Base-by-base conservation (phyloP, 2,329 filamentous ascomycete species). In the Cadophora sp. region DNA sequence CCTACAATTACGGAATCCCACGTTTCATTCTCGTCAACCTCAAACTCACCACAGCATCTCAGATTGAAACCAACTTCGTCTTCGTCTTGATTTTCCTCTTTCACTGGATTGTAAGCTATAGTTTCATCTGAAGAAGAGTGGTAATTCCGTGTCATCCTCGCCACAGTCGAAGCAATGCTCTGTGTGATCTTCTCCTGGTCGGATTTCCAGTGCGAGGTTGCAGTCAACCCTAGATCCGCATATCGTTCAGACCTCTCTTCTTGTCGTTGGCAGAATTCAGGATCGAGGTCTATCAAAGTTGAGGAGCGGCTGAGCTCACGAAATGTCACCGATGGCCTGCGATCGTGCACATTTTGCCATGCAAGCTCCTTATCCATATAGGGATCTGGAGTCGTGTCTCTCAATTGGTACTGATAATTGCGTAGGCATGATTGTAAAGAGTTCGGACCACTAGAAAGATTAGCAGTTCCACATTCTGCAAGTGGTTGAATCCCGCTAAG, bases 61-160 rank as follows among this genome's bases (percentile, higher is more conserved):
- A 22, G 30, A 9, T 62, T 41, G 16, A 27, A 24, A 5, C 9
- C 8, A 5, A 4, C 16, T 39, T 51, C 59, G 22, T 39, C 30
- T 39, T 22, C n/a, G 4, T 41, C 5, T 36, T 41, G 41, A 50
- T n/a, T 27, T 30, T 16, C 4, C 3, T 50, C 24, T 3, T 13
- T 16, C 18, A 5, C 59, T 53, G 48, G 30, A 50, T 14, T 22
- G 36, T 1, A 13, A n/a, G n/a, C 8, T 9, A 27, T 14, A 11
- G 20, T 13, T 24, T 50, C 47, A n/a, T 53, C 47, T 13, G 14
- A 33, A 11, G 45, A 16, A 16, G 20, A 62, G 36, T 70, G 66
- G 24, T 66, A 66, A 36, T 74, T 74, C 22, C 70, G 69, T 14
- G 71, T 72, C 70, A 73, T 73, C 58, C 60, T 72, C 13, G 69